Conservation (phyloP, 2,329 filamentous ascomycete species). For the Gyromitra esculenta region DNA sequence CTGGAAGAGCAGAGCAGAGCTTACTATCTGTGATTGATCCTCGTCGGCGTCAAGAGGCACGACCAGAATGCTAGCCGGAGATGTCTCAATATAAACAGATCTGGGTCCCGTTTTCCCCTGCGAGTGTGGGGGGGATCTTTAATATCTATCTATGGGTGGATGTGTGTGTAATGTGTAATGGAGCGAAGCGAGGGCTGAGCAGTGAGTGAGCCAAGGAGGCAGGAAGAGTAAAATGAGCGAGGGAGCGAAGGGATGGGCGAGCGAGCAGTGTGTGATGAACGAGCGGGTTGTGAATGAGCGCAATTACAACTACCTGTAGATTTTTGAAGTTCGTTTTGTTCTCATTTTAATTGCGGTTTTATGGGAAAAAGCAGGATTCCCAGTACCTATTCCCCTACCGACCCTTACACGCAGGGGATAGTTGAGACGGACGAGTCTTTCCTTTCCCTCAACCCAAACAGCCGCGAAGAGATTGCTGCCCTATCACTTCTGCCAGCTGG, state of each 20-base stretch:
- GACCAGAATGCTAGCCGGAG: slow-evolving; percentile 21
- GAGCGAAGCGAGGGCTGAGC: slow-evolving; percentile 20
- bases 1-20: slow-evolving; percentile 22
- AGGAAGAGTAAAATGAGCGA: neutral
- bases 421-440: slow-evolving; percentile 11
- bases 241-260: neutral
- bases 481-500: slow-evolving; percentile 24
- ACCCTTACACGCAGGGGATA: slow-evolving; percentile 32
- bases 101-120: slow-evolving; percentile 21
- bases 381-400: slow-evolving; percentile 29
- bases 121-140: slow-evolving; percentile 36
- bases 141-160: slow-evolving; percentile 21
- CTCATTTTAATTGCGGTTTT: slow-evolving; percentile 16
- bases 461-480: slow-evolving; percentile 9
- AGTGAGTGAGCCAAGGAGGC: neutral
- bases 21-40: slow-evolving; percentile 43
- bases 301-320: slow-evolving; percentile 14
- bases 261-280: neutral
- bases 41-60: slow-evolving; percentile 37
- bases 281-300: slow-evolving; percentile 26
- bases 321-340: slow-evolving; percentile 24
- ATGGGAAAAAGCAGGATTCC: slow-evolving; percentile 44
- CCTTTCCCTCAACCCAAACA: slow-evolving; percentile 19
- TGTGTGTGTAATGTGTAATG: slow-evolving; percentile 7
- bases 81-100: slow-evolving; percentile 40